A percentile compares a stretch with the other conserved stretches of the same genome.
phyloP scores from a whole-genome alignment of 2,329 filamentous ascomycete genomes.

The Colletotrichum coccodes region DNA sequence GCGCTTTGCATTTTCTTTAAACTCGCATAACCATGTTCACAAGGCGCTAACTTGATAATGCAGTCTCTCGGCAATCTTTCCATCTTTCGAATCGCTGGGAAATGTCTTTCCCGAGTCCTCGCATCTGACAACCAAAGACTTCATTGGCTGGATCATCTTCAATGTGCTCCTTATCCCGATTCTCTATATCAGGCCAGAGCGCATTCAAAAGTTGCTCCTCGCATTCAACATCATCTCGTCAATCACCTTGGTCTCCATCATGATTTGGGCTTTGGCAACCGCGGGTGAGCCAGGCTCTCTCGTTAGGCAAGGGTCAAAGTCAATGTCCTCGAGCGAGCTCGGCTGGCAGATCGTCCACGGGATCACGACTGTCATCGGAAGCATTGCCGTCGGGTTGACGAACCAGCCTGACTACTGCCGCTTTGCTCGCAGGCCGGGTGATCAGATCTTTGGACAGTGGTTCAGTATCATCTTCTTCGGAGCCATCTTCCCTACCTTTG shows the following conservation, averaged over 20 bases:
- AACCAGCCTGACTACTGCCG: conserved; percentile 58
- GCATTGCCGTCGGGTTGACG: conserved; percentile 54
- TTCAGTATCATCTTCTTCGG: conserved; percentile 50
- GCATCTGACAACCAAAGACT: conserved; percentile 38
- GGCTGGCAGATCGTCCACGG: conserved; percentile 50
- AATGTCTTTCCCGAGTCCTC: conserved; percentile 39
- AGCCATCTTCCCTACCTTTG: conserved; percentile 49
- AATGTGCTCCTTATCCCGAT: conserved; percentile 46
- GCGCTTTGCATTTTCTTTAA: too few species aligned
- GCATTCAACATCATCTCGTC: conserved; percentile 44
- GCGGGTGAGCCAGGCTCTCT: conserved; percentile 43
- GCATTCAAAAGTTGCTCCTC: conserved; percentile 44
- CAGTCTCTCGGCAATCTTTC: conserved; percentile 40
- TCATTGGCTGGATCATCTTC: conserved; percentile 43
- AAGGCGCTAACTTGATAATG: background rate
- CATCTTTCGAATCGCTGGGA: conserved; percentile 37
- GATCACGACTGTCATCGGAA: conserved; percentile 53
- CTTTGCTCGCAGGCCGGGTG: conserved; percentile 49
- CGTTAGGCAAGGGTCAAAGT: conserved; percentile 33
- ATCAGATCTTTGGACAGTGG: conserved; percentile 52
- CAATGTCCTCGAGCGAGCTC: conserved; percentile 36
- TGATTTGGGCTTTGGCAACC: conserved; percentile 46
- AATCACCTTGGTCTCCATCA: conserved; percentile 42
- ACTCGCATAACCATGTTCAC: too few species aligned
- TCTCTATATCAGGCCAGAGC: conserved; percentile 53